phyloP scores from a whole-genome alignment of 129 eudicot species.

The Escallonia rubra region DNA sequence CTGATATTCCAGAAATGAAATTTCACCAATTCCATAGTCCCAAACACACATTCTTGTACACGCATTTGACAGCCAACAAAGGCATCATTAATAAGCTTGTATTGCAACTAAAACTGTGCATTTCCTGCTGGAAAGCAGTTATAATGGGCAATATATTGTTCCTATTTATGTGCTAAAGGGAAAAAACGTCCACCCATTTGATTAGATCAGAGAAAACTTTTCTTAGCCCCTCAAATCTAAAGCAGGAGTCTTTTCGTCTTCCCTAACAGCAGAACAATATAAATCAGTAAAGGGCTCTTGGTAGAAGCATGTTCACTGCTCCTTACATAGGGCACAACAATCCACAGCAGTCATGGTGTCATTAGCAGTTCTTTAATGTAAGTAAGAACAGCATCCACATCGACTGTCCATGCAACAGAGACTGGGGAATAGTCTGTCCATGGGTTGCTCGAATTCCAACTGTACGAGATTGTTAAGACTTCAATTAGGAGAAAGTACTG shows the following conservation, averaged over 20 bases:
- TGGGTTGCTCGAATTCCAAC: slow-evolving; percentile 83
- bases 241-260: not conserved
- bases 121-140: too few species aligned
- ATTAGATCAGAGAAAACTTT: not conserved
- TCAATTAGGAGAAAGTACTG: not conserved
- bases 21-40: too few species aligned
- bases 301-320: not conserved
- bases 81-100: too few species aligned
- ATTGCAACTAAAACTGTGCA: too few species aligned
- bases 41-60: too few species aligned
- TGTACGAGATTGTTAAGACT: slow-evolving; percentile 20
- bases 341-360: slow-evolving; percentile 38
- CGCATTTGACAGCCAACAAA: too few species aligned
- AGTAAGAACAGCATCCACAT: slow-evolving; percentile 52
- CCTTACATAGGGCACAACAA: slow-evolving; percentile 2
- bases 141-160: too few species aligned
- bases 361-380: slow-evolving; percentile 48
- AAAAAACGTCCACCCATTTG: not conserved
- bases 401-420: slow-evolving; percentile 84
- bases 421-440: slow-evolving; percentile 76
- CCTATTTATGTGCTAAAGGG: not conserved
- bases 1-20: too few species aligned
- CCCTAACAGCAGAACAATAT: not conserved
- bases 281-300: not conserved
- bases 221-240: too few species aligned